phyloP scores from a whole-genome alignment of 805 yeast genomes.

The Ogataea pilisensis region DNA sequence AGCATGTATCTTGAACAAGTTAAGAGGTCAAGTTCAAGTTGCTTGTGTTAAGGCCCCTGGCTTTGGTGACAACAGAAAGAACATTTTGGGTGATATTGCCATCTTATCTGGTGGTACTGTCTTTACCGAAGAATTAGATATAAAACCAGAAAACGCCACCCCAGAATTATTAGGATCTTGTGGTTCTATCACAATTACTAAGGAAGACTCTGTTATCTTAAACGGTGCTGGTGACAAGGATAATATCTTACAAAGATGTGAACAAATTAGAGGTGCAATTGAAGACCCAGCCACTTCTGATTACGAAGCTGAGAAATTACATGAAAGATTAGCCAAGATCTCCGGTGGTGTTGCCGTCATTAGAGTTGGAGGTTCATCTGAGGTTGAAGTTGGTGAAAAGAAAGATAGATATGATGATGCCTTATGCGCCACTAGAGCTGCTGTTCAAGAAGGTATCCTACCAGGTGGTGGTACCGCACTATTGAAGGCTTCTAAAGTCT shows the following conservation, averaged over 20 bases:
- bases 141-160: conserved; percentile 93
- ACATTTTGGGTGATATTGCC: conserved; percentile 93
- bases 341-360: conserved; percentile 98
- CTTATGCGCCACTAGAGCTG: conserved; percentile 97
- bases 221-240: conserved; percentile 91
- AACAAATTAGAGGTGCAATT: conserved; percentile 83
- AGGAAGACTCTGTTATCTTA: conserved; percentile 91
- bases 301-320: conserved; percentile 94
- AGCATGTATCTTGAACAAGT: conserved; percentile 93
- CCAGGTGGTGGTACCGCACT: conserved; percentile 99
- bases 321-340: conserved; percentile 94
- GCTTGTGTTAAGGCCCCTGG: conserved; percentile 99
- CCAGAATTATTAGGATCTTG: conserved; percentile 85
- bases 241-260: conserved; percentile 78
- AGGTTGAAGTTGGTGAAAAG: conserved; percentile 98
- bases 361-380: conserved; percentile 95
- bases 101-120: conserved; percentile 91
- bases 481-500: conserved; percentile 79
- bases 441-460: conserved; percentile 96
- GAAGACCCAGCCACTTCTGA: conserved; percentile 73
- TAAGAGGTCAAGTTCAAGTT: conserved; percentile 97
- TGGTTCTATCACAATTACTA: conserved; percentile 87
- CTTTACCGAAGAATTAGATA: conserved; percentile 88
- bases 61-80: conserved; percentile 97
- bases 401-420: conserved; percentile 99